These are phyloP conservation scores for Dioscorea dumetorum DNA, from an alignment of 106 monocot species.

Conservation along the genomic window DNA sequence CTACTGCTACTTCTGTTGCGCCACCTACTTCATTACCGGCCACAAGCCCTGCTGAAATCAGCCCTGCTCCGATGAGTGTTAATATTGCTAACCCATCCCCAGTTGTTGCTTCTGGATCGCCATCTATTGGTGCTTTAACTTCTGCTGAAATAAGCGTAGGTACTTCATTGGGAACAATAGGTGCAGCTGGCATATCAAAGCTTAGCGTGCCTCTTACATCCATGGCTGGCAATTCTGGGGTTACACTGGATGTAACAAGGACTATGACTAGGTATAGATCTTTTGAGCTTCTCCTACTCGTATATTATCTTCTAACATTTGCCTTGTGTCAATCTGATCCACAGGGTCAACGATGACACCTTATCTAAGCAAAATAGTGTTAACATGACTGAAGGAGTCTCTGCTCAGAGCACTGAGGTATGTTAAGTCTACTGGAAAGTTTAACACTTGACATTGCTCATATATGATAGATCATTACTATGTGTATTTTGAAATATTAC, in stretches of 20 bases:
- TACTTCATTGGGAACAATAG: slow-evolving; percentile 11
- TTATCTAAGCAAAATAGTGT: slow-evolving; percentile 19
- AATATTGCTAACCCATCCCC: slow-evolving; percentile 13
- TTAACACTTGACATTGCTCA: too few relatives aligned
- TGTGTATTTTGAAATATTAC: background rate
- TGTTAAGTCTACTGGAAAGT: background rate
- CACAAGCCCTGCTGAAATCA: slow-evolving; percentile 20
- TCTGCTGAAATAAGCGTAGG: slow-evolving; percentile 15
- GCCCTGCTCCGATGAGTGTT: slow-evolving; percentile 3
- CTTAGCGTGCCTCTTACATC: slow-evolving; percentile 6
- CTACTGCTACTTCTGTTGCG: slow-evolving; percentile 16
- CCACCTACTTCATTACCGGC: slow-evolving; percentile 4
- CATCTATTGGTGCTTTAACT: slow-evolving; percentile 11
- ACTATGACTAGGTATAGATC: slow-evolving; percentile 23
- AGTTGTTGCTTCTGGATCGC: slow-evolving; percentile 22
- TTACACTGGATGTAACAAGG: slow-evolving; percentile 13
- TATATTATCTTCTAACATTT: too few relatives aligned
- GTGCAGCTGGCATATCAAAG: slow-evolving; percentile 17
- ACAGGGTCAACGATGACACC: slow-evolving; percentile 27
- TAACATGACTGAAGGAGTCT: slow-evolving; percentile 31
- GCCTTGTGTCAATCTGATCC: background rate
- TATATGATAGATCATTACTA: too few relatives aligned
- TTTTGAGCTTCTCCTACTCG: too few relatives aligned
- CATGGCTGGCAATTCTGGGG: slow-evolving; percentile 5
- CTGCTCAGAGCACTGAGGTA: slow-evolving; percentile 75